Evolutionary conservation across 73 alveolate species (phyloP).

Genomic region (Paramecium sexaurelia): DNA sequence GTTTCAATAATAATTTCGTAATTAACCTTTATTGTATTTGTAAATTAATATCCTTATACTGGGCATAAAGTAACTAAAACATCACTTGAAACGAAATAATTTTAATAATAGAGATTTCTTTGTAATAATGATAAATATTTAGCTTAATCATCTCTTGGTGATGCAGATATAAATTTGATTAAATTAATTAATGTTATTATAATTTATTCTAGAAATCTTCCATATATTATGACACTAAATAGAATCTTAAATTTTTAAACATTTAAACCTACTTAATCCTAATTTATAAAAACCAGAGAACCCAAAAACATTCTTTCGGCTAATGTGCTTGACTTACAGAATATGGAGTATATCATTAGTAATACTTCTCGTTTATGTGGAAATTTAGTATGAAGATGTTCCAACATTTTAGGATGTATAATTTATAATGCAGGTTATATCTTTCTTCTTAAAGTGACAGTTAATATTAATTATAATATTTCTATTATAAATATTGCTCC

Average conservation of each 20-base stretch:
- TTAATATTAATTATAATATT: background rate
- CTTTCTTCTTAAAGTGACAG: background rate
- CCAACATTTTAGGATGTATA: conserved; percentile 14
- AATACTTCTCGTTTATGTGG: conserved; percentile 13
- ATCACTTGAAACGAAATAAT: background rate
- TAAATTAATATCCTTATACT: background rate
- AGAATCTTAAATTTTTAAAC: background rate
- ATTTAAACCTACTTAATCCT: background rate
- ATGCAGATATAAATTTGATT: background rate
- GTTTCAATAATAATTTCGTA: background rate
- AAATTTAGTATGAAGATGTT: background rate
- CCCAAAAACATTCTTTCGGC: background rate
- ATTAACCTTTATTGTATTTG: background rate
- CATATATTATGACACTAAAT: background rate
- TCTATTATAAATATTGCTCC: background rate
- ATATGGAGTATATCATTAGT: background rate
- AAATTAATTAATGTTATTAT: background rate
- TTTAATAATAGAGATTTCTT: background rate
- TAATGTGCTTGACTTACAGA: background rate
- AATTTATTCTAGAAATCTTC: background rate
- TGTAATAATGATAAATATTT: background rate
- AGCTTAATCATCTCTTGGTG: conserved; percentile 27
- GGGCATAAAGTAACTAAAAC: background rate
- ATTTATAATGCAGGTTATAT: conserved; percentile 25
- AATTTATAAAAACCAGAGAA: background rate